These are phyloP conservation scores for Sergeia podlipaevii DNA, from an alignment of 208 protist genomes.

Conservation along the genomic window DNA sequence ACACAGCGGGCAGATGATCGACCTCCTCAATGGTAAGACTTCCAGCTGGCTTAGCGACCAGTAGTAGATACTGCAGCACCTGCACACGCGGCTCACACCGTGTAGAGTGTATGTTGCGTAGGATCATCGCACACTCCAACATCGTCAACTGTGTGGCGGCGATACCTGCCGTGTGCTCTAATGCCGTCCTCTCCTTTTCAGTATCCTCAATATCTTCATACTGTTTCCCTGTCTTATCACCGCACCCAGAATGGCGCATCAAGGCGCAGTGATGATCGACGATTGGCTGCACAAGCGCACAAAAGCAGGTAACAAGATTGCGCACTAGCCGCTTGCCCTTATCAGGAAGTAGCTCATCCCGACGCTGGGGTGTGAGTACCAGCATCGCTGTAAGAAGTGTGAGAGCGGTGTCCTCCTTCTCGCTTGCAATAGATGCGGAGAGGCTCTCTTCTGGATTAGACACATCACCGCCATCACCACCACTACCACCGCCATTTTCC, in stretches of 20 bases:
- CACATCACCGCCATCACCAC: background rate
- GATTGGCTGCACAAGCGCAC: constrained; percentile 3
- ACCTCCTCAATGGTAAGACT: constrained; percentile 16
- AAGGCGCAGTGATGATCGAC: too few species aligned
- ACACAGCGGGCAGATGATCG: constrained; percentile 9
- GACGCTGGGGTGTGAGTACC: constrained; percentile 21
- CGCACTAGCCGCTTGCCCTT: constrained; percentile 21
- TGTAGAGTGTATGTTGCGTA: constrained; percentile 30
- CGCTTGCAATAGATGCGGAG: constrained; percentile 21
- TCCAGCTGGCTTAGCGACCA: background rate
- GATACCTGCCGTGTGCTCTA: too few species aligned
- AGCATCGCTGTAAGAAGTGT: constrained; percentile 37
- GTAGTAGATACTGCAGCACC: constrained; percentile 32
- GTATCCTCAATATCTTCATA: too few species aligned
- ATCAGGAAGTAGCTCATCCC: constrained; percentile 14
- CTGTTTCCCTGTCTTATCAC: too few species aligned
- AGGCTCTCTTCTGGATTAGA: constrained; percentile 10
- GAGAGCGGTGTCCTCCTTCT: constrained; percentile 15
- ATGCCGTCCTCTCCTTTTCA: too few species aligned
- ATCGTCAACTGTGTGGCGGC: too few species aligned
- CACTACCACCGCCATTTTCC: too few species aligned
- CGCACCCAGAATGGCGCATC: too few species aligned
- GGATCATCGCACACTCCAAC: constrained; percentile 16
- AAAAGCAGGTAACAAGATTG: constrained; percentile 14
- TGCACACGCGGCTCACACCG: constrained; percentile 10